Base-by-base conservation (phyloP, 1,284 basidiomycete genomes). In the Irpex sp. region DNA sequence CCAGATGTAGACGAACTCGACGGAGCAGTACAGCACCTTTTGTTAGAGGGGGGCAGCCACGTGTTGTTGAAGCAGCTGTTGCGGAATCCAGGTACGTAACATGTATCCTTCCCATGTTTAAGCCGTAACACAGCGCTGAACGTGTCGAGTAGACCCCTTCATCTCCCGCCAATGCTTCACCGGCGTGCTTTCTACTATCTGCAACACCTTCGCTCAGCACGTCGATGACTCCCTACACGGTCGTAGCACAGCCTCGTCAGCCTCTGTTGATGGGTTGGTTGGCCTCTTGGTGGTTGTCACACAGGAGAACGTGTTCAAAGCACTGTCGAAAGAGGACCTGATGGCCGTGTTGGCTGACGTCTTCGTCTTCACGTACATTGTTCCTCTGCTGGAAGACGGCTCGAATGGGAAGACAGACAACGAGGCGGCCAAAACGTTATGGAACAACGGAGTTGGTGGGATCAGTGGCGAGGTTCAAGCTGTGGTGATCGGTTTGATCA, bases 341-440 rank as follows among this genome's bases (percentile, higher is more conserved):
- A 46, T 63, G 11, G 54, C 69, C 0, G 64, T 82, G 39, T 60
- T 85, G 8, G 79, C 81, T 0, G 73, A 80, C 60, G 60, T 86
- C 3, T 86, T 83, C 66, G 59, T 84, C 5, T 76, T 83, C 46
- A 81, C 76, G 1, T 79, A 81, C 68, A 70, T 88, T 33, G 61
- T 85, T 5, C 80, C 84, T 0, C 70, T 70, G 13, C 76, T 74
- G 50, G 43, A 61, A 5, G 15, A 60, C 5, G n/a, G 26, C 26
- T 17, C 50, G 2, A 9, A 13, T 33, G 26, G 53, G 53, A 15
- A 33, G 19, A 33, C 5, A 13, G 11, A 11, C 9, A 17, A 13
- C 19, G 11, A 8, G 33, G 50, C 13, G 15, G 50, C 19, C 5
- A 21, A 6, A 3, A 35, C 43, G 6, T 60, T 77, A 2, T 77